A percentile compares a stretch with the other conserved stretches of the same genome.
Evolutionary conservation across 2,329 filamentous ascomycete species (phyloP).

Genomic region (Penicillium paneum): DNA sequence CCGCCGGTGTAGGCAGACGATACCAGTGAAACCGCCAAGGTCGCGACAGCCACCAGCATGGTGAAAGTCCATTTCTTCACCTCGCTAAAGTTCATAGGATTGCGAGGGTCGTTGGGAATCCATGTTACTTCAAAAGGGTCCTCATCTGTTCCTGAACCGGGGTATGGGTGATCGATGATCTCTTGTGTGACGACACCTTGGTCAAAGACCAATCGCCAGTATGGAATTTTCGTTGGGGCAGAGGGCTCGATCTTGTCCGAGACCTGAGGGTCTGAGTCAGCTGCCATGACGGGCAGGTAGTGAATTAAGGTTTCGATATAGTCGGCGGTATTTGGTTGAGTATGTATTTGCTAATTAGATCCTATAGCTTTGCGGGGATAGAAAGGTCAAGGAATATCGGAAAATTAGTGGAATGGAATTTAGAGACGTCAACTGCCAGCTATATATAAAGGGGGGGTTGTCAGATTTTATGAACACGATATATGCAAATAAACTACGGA

Average conservation of each 20-base stretch:
- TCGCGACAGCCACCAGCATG: conserved; percentile 61
- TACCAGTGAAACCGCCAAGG: conserved; percentile 66
- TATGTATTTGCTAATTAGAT: background rate
- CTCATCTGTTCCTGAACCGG: conserved; percentile 61
- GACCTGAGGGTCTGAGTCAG: conserved; percentile 18
- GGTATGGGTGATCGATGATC: conserved; percentile 56
- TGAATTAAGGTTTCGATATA: background rate
- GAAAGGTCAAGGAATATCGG: background rate
- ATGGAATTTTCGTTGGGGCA: conserved; percentile 30
- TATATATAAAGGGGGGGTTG: background rate
- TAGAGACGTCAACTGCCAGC: background rate
- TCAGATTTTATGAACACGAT: background rate
- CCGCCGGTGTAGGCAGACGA: conserved; percentile 54
- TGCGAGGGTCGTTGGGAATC: conserved; percentile 63
- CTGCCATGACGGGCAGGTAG: conserved; percentile 27
- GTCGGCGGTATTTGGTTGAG: background rate
- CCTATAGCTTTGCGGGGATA: background rate
- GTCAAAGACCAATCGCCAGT: conserved; percentile 56
- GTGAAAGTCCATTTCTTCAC: conserved; percentile 65
- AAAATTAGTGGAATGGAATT: background rate
- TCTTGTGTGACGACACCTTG: conserved; percentile 57
- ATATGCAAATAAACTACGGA: background rate
- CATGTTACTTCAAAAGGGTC: conserved; percentile 68
- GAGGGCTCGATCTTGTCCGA: conserved; percentile 30
- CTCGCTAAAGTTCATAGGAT: conserved; percentile 60